Base-by-base conservation (phyloP, 148 eudicot species). In the Hydrangea macrophylla region DNA sequence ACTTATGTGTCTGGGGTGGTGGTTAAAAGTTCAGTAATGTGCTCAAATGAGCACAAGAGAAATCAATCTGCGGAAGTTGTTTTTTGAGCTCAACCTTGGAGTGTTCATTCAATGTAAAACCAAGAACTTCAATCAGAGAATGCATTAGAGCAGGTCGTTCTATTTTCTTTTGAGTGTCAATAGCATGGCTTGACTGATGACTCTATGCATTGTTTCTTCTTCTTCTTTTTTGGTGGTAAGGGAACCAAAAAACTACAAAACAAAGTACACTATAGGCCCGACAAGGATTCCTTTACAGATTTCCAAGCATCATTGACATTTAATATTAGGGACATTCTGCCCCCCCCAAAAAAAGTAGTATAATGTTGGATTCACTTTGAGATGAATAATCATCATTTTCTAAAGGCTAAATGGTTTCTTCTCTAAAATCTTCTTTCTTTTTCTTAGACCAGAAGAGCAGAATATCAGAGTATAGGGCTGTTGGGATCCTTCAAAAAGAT, bases 371-470 rank as follows among this genome's bases (percentile, higher is more conserved):
- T 68, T 55, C 56, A 18, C 10, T 67, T 3, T 10, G 48, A 54
- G 15, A 64, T 64, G 26, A 30, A 32, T 53, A 68, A 20, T 62
- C 7, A n/a, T 7, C 36, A 68, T 57, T 25, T 18, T 17, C 11
- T 1, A 9, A 11, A 22, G 9, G 39, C 42, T 20, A 28, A 65
- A 50, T 30, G 25, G 27, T 62, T 59, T 63, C 58, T 31, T 39
- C 69, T 70, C 59, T 40, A 62, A 31, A 58, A 48, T 51, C 60
- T 25, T 30, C 53, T 64, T 57, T 53, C 42, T 59, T 64, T n/a
- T 62, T 78, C 74, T 74, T 82, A 93, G 98, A 93, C 98, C 59
- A 86, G 98, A 82, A 80, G 82, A 78, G 71, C 85, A 56, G 98
- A 90, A 79, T 93, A 76, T 74, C 91, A 73, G 55, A 83, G 83